Conservation (phyloP, 2,329 filamentous ascomycete species). For the Neonectria sp. region DNA sequence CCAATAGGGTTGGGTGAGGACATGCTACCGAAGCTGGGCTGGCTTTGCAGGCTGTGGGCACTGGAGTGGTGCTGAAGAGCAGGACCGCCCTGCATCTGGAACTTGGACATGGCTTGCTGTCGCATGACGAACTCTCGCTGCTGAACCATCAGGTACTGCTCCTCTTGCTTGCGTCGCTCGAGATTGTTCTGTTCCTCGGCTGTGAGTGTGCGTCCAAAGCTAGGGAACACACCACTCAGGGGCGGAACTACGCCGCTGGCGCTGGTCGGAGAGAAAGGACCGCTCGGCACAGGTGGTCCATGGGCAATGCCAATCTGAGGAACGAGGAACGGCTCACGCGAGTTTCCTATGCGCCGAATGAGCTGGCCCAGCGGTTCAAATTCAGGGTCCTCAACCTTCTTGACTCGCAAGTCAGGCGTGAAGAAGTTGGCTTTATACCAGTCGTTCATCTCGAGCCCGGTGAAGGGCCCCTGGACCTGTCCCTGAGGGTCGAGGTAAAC, state of each 20-base stretch:
- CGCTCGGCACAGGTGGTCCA: conserved; percentile 74
- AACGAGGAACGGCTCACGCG: conserved; percentile 95
- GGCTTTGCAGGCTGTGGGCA: conserved; percentile 95
- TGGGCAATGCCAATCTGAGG: conserved; percentile 97
- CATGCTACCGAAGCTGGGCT: conserved; percentile 96
- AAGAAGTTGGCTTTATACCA: conserved; percentile 99
- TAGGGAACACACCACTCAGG: conserved; percentile 93
- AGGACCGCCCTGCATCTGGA: conserved; percentile 68
- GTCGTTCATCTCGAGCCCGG: conserved; percentile 98
- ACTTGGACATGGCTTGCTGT: conserved; percentile 84
- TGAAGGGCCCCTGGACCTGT: conserved; percentile 93
- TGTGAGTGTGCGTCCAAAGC: conserved; percentile 95
- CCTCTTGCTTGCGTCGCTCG: conserved; percentile 96
- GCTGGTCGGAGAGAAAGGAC: conserved; percentile 64
- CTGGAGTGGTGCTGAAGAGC: conserved; percentile 92
- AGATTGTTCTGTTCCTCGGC: conserved; percentile 98
- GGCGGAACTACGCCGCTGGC: conserved; percentile 83
- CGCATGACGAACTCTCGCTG: conserved; percentile 94
- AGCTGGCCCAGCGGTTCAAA: conserved; percentile 97
- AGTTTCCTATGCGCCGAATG: conserved; percentile 96
- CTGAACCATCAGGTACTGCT: conserved; percentile 96
- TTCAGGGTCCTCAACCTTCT: conserved; percentile 92
- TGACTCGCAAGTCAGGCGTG: conserved; percentile 92
- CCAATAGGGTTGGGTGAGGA: conserved; percentile 87
- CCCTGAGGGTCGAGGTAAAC: conserved; percentile 97